Base-by-base conservation (phyloP, 495 filamentous ascomycete species). In the Sabuloglossum arenarium region DNA sequence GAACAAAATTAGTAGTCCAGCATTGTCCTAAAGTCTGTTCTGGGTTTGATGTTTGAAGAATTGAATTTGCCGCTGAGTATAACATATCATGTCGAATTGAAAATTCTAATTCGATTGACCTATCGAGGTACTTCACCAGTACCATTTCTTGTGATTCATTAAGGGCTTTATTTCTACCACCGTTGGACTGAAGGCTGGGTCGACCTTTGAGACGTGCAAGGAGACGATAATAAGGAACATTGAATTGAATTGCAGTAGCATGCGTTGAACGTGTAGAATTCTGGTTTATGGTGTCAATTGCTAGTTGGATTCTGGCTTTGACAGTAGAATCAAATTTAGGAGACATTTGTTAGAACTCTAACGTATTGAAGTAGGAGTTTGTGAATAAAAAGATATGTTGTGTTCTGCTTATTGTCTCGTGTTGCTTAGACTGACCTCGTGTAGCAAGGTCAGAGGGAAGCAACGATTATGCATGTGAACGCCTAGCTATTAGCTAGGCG, bases 201-300 rank as follows among this genome's bases (percentile, higher is more conserved):
- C 54, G 34, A 5, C 39, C 31, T 21, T 56, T 46, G 23, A 51
- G 32, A 23, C 54, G 16, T 53, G 30, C 31, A 6, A 49, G 56
- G 28, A 58, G 56, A 5, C 50, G 24, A 24, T 58, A 28, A 56
- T 56, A 58, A n/a, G 47, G 27, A 30, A 55, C 56, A 16, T 58
- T 25, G 21, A 55, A 56, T 19, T 56, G 30, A 52, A 8, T 25
- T 10, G 16, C 45, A 5, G 25, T 10, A 5, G 21, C 12, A 23
- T 49, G 45, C 12, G 21, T 49, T 23, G 45, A 28, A 49, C 5
- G 10, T 49, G 10, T 10, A 49, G 12, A 14, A 10, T 49, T 49
- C 10, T 49, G 21, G 45, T 49, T 49, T 49, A 49, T 23, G 5
- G 45, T 12, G 45, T 49, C 12, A 49, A 49, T 49, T 28, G 45